Base-by-base conservation (phyloP, 768 basidiomycete genomes). In the Omphalotus guepiniiformis region DNA sequence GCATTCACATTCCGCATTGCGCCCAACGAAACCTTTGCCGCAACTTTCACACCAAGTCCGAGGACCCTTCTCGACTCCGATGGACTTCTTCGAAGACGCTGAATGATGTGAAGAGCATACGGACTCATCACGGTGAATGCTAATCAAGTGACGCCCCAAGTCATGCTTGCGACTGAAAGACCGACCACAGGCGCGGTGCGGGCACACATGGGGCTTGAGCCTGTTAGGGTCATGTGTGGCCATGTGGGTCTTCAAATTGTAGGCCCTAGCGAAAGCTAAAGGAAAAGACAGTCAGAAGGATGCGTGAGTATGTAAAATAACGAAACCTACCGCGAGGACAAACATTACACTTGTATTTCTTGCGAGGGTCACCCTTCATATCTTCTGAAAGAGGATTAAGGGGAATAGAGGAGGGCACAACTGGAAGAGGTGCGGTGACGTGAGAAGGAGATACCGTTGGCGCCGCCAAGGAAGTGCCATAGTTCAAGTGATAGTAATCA, bases 131-230 rank as follows among this genome's bases (percentile, higher is more conserved):
- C 84, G 82, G 55, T 93, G 91, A 48, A 93, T 92, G 51, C 85
- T 87, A 39, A 88, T 79, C 45, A 89, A 75, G 64, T 97, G 93
- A 34, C 93, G 85, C 11, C 90, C 90, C 6, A 97, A 71, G 59
- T 97, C 93, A 61, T 97, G 93, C 66, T 95, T 89, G 55, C 94
- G 84, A 54, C 88, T 92, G 67, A 97, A 97, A 16, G 90, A 90
- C 46, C 93, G 84, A 27, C 85, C 86, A 53, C 93, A 97, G 2
- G 82, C 79, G 35, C 78, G 73, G 66, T 95, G 89, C 35, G 85
- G 87, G 65, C 93, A 97, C 37, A 83, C 77, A 61, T 91, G 87
- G 4, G 92, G 91, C 70, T 95, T 97, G 41, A 85, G 69, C 51
- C 93, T 78, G 64, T 90, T 84, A 19, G 94, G 93, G 62, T 95